phyloP scores from a whole-genome alignment of 352 stramenopile genomes.

The Globisporangium middletonii region DNA sequence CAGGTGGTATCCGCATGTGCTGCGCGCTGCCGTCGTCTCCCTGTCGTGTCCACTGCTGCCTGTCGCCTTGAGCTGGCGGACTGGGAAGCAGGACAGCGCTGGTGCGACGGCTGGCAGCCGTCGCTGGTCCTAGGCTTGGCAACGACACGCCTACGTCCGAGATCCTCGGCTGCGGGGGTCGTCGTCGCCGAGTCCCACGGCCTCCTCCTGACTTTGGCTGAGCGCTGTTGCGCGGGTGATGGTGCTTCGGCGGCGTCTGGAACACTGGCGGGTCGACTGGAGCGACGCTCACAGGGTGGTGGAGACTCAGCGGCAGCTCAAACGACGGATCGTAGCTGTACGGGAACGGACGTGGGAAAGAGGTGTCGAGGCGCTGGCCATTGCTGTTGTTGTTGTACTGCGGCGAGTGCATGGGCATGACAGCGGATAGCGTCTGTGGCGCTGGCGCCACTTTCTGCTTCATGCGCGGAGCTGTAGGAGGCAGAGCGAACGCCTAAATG shows the following conservation, averaged over 20 bases:
- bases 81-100: neutral
- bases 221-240: neutral
- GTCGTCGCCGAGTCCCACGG: constrained; percentile 4
- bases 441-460: constrained; percentile 13
- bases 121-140: neutral
- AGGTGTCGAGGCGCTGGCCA: neutral
- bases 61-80: too few relatives aligned
- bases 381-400: constrained; percentile 4
- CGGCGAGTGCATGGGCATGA: constrained; percentile 12
- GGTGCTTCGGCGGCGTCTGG: constrained; percentile 1
- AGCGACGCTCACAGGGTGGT: constrained; percentile 3
- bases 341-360: neutral
- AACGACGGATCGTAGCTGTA: constrained; percentile 8
- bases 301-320: constrained; percentile 5
- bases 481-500: constrained; percentile 2
- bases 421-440: neutral
- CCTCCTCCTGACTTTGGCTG: neutral
- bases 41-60: too few relatives aligned
- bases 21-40: neutral
- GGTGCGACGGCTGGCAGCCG: neutral
- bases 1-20: neutral
- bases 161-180: constrained; percentile 3
- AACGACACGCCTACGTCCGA: constrained; percentile 4
- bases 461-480: neutral
- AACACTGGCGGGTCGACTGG: constrained; percentile 8